These are phyloP conservation scores for Rhodotorula graminis DNA, from an alignment of 768 basidiomycete species.

Conservation along the genomic window DNA sequence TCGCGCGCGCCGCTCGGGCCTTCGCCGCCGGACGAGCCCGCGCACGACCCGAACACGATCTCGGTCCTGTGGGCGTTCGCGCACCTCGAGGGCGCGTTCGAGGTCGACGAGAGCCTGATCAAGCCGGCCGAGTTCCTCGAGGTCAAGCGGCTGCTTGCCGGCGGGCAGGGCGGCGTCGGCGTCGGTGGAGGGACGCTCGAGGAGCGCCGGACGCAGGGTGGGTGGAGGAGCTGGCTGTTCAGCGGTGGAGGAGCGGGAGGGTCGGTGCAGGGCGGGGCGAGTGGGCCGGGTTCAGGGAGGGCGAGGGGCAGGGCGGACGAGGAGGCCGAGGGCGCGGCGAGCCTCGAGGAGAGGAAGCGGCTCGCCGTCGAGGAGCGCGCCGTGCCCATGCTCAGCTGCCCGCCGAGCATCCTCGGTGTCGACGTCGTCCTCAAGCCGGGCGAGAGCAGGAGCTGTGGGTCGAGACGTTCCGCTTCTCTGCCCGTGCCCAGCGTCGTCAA, in stretches of 20 bases:
- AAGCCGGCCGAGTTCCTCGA: conserved; percentile 42
- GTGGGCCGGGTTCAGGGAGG: background rate
- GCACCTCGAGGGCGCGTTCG: conserved; percentile 66
- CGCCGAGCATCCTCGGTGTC: conserved; percentile 81
- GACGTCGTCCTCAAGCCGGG: conserved; percentile 78
- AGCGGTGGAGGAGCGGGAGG: background rate
- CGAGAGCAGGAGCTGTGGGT: conserved; percentile 75
- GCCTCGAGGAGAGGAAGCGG: conserved; percentile 49
- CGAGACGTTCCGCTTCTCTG: background rate
- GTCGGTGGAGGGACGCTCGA: conserved; percentile 42
- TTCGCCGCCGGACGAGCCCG: background rate
- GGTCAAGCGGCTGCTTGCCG: conserved; percentile 39
- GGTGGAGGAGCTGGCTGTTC: conserved; percentile 41
- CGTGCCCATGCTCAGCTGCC: conserved; percentile 78
- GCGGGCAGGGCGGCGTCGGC: conserved; percentile 27
- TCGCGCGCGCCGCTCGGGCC: background rate
- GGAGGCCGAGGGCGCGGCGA: conserved; percentile 43
- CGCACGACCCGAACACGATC: conserved; percentile 53
- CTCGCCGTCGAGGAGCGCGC: conserved; percentile 48
- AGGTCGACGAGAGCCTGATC: conserved; percentile 50
- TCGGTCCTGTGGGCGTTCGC: conserved; percentile 79
- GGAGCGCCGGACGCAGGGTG: conserved; percentile 7
- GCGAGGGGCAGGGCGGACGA: conserved; percentile 12
- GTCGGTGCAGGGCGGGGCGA: conserved; percentile 7
- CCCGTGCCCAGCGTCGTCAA: conserved; percentile 7